A percentile compares a stretch with the other conserved stretches of the same genome.
phyloP scores from a whole-genome alignment of 2,329 filamentous ascomycete genomes.

The Talaromyces sp. region DNA sequence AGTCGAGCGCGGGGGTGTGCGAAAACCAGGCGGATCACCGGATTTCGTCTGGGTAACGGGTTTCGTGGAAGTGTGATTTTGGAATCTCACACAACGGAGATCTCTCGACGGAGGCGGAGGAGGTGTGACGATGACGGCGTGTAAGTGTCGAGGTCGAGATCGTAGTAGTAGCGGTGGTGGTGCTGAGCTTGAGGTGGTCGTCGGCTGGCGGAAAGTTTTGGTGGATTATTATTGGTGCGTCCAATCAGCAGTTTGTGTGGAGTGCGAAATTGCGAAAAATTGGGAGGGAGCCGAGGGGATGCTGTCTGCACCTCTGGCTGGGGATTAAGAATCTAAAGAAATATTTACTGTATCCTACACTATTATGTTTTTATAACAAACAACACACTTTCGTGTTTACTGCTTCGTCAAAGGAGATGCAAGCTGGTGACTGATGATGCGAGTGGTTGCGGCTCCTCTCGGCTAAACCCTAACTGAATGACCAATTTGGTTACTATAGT shows the following conservation, averaged over 20 bases:
- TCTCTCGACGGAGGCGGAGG: not conserved
- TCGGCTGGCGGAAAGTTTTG: conserved; percentile 2
- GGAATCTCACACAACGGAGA: not conserved
- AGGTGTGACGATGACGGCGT: not conserved
- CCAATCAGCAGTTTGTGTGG: conserved; percentile 22
- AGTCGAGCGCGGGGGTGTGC: not conserved
- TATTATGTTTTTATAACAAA: not conserved
- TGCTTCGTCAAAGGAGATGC: not conserved
- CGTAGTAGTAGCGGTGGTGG: not conserved
- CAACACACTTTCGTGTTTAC: not conserved
- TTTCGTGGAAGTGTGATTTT: not conserved
- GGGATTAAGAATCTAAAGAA: not conserved
- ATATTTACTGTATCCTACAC: not conserved
- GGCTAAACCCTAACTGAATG: conserved; percentile 37
- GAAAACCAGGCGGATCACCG: conserved; percentile 1
- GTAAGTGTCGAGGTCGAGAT: not conserved
- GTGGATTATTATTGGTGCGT: conserved; percentile 19
- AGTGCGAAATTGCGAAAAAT: conserved; percentile 17
- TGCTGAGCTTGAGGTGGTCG: conserved; percentile 7
- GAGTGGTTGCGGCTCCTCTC: conserved; percentile 30
- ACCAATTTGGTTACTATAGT: not conserved
- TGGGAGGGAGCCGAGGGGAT: conserved; percentile 13
- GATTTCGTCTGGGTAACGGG: not conserved
- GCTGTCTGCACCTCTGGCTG: not conserved
- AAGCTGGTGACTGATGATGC: not conserved